Conservation (phyloP, 257 asterid species). For the Solanum raphanifolium region DNA sequence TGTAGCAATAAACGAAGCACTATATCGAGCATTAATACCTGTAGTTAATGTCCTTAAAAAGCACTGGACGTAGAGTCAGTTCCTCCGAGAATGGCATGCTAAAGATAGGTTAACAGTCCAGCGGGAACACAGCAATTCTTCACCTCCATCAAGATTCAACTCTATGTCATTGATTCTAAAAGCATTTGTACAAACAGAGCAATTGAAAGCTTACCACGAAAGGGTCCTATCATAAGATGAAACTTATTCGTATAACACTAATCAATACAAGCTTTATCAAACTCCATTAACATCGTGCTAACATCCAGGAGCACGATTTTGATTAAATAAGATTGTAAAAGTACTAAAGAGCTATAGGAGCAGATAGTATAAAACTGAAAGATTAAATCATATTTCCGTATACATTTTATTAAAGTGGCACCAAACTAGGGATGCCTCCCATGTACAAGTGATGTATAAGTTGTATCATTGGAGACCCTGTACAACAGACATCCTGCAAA, state of each 20-base stretch:
- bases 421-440: neutral
- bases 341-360: too few relatives aligned
- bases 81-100: neutral
- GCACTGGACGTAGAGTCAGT: neutral
- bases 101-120: neutral
- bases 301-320: neutral
- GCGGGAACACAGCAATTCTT: neutral
- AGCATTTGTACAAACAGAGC: neutral
- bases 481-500: slow-evolving; percentile 4
- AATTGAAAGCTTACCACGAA: neutral
- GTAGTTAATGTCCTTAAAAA: neutral
- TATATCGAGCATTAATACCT: neutral
- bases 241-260: neutral
- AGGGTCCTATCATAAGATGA: neutral
- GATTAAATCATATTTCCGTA: neutral
- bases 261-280: neutral
- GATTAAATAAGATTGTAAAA: neutral
- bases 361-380: neutral
- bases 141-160: neutral
- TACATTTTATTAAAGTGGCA: neutral
- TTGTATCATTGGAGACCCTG: neutral
- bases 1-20: neutral
- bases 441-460: neutral
- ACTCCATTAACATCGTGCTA: neutral
- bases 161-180: neutral